Conservation (phyloP, 2,329 filamentous ascomycete genomes). For the Colletotrichum lini region DNA sequence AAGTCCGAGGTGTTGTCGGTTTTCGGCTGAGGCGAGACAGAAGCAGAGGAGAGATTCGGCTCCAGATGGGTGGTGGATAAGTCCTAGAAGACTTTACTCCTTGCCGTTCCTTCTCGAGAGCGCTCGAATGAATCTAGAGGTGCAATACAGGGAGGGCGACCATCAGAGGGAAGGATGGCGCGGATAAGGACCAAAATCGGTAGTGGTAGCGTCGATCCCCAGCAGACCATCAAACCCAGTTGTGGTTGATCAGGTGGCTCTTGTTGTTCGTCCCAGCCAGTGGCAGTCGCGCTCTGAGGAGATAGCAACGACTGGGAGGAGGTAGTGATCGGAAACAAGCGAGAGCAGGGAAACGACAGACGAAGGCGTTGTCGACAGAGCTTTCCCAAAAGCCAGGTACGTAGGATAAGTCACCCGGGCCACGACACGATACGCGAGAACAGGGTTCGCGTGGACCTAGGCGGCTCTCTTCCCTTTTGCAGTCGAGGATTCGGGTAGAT, state of each 20-base stretch:
- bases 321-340: background rate
- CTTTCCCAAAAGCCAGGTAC: background rate
- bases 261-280: constrained; percentile 18
- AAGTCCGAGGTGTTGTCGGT: constrained; percentile 6
- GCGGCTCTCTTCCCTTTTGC: constrained; percentile 1
- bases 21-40: background rate
- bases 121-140: constrained; percentile 3
- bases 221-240: constrained; percentile 9
- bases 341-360: constrained; percentile 5
- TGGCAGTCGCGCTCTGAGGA: background rate
- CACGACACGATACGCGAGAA: constrained; percentile 2
- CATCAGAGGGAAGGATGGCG: constrained; percentile 19
- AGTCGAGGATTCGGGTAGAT: constrained; percentile 9
- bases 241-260: constrained; percentile 12
- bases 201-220: constrained; percentile 39
- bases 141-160: constrained; percentile 15
- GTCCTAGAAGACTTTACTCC: constrained; percentile 26
- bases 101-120: constrained; percentile 20
- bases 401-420: background rate
- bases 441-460: background rate
- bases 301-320: background rate
- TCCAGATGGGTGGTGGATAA: constrained; percentile 6
- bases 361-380: background rate
- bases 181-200: constrained; percentile 20
- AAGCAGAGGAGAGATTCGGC: background rate